Evolutionary conservation across 2,329 filamentous ascomycete genomes (phyloP).

Genomic region (Trichoderma endophyticum): DNA sequence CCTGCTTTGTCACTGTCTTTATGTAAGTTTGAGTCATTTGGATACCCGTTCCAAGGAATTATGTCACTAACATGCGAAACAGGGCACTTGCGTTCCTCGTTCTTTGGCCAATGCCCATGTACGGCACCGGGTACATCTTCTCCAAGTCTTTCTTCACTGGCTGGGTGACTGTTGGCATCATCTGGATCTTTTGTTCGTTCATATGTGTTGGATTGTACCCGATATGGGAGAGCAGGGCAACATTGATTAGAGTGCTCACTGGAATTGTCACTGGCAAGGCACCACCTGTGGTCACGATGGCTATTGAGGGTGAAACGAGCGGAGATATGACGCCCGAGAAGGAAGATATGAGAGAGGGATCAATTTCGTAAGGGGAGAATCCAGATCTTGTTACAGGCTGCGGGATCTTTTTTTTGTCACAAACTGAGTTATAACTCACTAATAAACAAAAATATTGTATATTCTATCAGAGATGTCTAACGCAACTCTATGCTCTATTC

Average conservation of each 20-base stretch:
- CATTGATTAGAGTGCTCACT: constrained; percentile 30
- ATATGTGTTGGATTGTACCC: constrained; percentile 78
- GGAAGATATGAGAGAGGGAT: not conserved
- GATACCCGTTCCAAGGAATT: not conserved
- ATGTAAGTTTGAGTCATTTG: constrained; percentile 26
- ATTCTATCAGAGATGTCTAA: not conserved
- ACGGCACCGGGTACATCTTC: constrained; percentile 70
- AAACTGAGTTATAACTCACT: not conserved
- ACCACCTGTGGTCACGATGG: not conserved
- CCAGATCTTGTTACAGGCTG: not conserved
- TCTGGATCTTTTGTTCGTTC: constrained; percentile 70
- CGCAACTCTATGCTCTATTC: not conserved
- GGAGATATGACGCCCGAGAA: constrained; percentile 12
- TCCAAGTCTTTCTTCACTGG: constrained; percentile 64
- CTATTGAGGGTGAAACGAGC: not conserved
- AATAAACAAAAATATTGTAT: not conserved
- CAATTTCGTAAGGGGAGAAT: not conserved
- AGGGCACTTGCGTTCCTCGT: constrained; percentile 68
- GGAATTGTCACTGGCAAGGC: constrained; percentile 8
- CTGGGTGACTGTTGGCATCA: constrained; percentile 67
- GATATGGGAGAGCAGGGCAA: constrained; percentile 71
- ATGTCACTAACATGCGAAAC: not conserved
- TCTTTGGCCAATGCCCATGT: constrained; percentile 92
- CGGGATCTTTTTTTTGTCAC: not conserved
- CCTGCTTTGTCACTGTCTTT: constrained; percentile 33